Conservation (phyloP, 305 asterid species). For the Rubia occidens region DNA sequence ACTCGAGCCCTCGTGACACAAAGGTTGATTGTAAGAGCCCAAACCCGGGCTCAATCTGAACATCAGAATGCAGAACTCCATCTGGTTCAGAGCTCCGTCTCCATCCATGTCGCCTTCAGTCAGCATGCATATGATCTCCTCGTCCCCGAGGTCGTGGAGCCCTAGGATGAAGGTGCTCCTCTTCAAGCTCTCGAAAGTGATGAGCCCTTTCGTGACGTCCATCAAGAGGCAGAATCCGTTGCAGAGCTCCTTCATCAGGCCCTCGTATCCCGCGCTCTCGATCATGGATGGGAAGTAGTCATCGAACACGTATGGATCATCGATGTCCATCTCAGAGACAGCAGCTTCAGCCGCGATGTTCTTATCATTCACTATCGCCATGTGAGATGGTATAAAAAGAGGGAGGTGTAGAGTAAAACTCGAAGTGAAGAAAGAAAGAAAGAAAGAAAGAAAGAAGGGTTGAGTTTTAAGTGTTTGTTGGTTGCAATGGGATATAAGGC, state of each 20-base stretch:
- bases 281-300: conserved; percentile 34
- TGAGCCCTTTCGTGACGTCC: conserved; percentile 28
- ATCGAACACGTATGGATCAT: conserved; percentile 22
- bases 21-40: not conserved
- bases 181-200: conserved; percentile 34
- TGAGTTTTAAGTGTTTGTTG: not conserved
- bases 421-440: not conserved
- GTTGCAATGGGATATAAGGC: not conserved
- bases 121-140: conserved; percentile 28
- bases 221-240: conserved; percentile 25
- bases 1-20: conserved; percentile 15
- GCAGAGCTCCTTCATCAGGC: conserved; percentile 25
- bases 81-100: conserved; percentile 31
- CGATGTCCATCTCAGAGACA: conserved; percentile 1
- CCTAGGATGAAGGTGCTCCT: conserved; percentile 27
- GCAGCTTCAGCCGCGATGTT: conserved; percentile 2
- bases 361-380: not conserved
- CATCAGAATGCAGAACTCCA: conserved; percentile 34
- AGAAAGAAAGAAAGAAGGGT: not conserved
- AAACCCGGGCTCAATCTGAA: conserved; percentile 27
- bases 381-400: not conserved
- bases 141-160: conserved; percentile 25
- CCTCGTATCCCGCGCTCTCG: conserved; percentile 25
- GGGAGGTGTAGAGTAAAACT: not conserved
- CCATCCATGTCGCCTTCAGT: conserved; percentile 32